A percentile compares a stretch with the other conserved stretches of the same genome.
Conservation (phyloP, 495 filamentous ascomycete species). For the Neurospora cerealis region DNA sequence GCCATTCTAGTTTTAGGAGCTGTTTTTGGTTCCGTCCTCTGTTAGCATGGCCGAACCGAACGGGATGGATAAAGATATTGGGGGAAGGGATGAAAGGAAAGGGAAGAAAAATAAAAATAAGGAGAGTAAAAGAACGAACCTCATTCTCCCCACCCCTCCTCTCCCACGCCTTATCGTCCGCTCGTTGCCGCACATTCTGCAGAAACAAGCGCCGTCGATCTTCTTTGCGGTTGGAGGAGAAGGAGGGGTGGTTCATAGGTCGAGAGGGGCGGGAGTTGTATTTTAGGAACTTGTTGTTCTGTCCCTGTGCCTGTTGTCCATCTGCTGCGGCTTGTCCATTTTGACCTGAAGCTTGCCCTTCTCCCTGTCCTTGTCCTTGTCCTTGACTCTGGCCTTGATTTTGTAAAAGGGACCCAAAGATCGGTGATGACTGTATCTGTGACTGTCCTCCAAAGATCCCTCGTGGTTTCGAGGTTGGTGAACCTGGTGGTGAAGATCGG, state of each 20-base stretch:
- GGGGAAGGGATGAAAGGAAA: not conserved
- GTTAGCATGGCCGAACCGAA: slow-evolving; percentile 6
- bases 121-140: slow-evolving; percentile 32
- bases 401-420: not conserved
- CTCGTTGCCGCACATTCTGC: slow-evolving; percentile 60
- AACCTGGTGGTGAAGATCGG: not conserved
- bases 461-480: not conserved
- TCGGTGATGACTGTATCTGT: slow-evolving; percentile 13
- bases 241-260: not conserved
- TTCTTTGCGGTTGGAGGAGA: slow-evolving; percentile 18
- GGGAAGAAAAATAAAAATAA: not conserved
- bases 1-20: slow-evolving; percentile 40
- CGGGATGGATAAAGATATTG: not conserved
- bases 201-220: slow-evolving; percentile 58
- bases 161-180: slow-evolving; percentile 57
- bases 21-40: slow-evolving; percentile 4
- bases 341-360: slow-evolving; percentile 14
- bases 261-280: not conserved
- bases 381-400: not conserved
- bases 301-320: slow-evolving; percentile 15
- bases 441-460: not conserved
- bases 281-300: slow-evolving; percentile 4
- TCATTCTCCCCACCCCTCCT: slow-evolving; percentile 67
- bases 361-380: not conserved
- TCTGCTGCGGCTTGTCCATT: slow-evolving; percentile 10